These are phyloP conservation scores for Xylariales sp. DNA, from an alignment of 2,329 filamentous ascomycete genomes.

Conservation along the genomic window DNA sequence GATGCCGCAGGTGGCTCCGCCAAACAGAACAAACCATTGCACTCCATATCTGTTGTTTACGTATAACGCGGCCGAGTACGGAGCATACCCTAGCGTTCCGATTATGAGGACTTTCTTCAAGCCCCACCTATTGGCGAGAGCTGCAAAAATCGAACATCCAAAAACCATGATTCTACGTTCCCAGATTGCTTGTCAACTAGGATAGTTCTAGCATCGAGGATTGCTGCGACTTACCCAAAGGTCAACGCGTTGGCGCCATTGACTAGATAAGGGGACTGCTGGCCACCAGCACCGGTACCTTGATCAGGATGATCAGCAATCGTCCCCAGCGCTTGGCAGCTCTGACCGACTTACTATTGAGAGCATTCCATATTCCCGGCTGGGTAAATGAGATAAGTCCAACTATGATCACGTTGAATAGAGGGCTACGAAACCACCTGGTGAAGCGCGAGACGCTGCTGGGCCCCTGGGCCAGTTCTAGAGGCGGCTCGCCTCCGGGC, in stretches of 20 bases:
- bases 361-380: slow-evolving; percentile 42
- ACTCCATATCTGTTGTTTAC: slow-evolving; percentile 25
- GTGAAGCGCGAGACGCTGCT: not conserved
- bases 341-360: slow-evolving; percentile 26
- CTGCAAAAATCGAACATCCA: slow-evolving; percentile 7
- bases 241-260: slow-evolving; percentile 37
- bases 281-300: slow-evolving; percentile 29
- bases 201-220: too few species aligned
- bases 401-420: slow-evolving; percentile 41
- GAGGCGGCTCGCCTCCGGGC: too few species aligned
- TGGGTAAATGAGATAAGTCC: slow-evolving; percentile 39
- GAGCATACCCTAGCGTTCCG: slow-evolving; percentile 24
- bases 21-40: slow-evolving; percentile 28
- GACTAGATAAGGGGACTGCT: slow-evolving; percentile 30
- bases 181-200: too few species aligned
- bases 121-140: slow-evolving; percentile 12
- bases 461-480: too few species aligned
- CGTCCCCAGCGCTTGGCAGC: not conserved
- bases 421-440: slow-evolving; percentile 34
- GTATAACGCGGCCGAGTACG: slow-evolving; percentile 22
- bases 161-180: slow-evolving; percentile 10
- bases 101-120: slow-evolving; percentile 25
- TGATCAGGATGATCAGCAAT: not conserved
- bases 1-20: slow-evolving; percentile 26
- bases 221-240: slow-evolving; percentile 22